phyloP scores from a whole-genome alignment of 306 rosid genomes.

The Vigna mungo region DNA sequence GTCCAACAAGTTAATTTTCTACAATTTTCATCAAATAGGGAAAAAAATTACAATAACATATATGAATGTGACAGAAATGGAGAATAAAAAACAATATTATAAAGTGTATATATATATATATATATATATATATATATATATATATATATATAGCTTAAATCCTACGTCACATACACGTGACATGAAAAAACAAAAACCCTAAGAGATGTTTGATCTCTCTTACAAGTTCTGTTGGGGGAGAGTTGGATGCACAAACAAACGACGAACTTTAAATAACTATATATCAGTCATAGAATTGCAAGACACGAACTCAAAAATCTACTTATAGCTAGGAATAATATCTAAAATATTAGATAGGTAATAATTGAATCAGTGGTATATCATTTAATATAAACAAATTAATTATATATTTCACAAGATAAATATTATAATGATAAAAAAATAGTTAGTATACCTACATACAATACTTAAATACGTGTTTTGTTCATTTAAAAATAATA shows the following conservation, averaged over 20 bases:
- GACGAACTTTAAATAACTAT: neutral
- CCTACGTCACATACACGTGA: neutral
- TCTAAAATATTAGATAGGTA: neutral
- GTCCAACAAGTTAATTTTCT: neutral
- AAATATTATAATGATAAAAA: neutral
- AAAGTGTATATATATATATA: neutral
- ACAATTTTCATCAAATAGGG: neutral
- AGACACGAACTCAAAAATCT: neutral
- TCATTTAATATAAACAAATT: neutral
- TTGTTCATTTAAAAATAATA: neutral
- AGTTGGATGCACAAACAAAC: neutral
- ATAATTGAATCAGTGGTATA: neutral
- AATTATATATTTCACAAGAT: neutral
- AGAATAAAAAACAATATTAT: neutral
- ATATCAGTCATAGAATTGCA: constrained; percentile 5
- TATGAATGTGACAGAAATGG: neutral
- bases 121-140: neutral
- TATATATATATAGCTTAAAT: neutral
- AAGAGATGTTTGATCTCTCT: constrained; percentile 2
- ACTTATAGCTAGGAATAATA: neutral
- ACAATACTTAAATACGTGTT: neutral
- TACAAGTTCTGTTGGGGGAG: constrained; percentile 2
- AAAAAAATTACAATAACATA: neutral
- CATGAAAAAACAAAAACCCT: constrained; percentile 38
- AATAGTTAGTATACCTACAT: neutral